Conservation (phyloP, 2,329 filamentous ascomycete genomes). For the Fusarium multiceps region DNA sequence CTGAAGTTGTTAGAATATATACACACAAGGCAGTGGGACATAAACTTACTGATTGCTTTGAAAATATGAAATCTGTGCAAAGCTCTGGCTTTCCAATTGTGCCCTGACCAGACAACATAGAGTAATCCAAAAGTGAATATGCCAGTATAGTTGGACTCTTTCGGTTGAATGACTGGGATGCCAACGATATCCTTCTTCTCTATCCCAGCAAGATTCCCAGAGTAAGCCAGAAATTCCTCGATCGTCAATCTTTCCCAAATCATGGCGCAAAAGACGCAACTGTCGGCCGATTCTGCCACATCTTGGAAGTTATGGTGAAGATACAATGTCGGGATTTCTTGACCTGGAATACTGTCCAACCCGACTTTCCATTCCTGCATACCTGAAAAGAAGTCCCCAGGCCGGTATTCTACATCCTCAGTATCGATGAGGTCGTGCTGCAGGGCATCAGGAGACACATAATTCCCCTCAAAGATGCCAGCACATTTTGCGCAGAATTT, state of each 20-base stretch:
- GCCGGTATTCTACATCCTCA: not conserved
- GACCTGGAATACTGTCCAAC: not conserved
- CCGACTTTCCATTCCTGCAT: slow-evolving; percentile 16
- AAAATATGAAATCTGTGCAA: slow-evolving; percentile 11
- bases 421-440: slow-evolving; percentile 13
- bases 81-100: not conserved
- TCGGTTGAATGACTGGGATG: slow-evolving; percentile 14
- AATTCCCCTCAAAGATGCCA: slow-evolving; percentile 25
- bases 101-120: not conserved
- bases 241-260: slow-evolving; percentile 22
- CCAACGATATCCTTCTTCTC: not conserved
- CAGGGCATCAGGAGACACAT: slow-evolving; percentile 6
- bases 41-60: slow-evolving; percentile 14
- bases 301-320: slow-evolving; percentile 16
- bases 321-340: not conserved
- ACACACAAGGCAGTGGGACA: no score
- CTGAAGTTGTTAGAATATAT: not conserved
- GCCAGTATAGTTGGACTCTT: not conserved
- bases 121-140: slow-evolving; percentile 16
- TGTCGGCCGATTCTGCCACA: slow-evolving; percentile 4
- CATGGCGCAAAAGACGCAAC: slow-evolving; percentile 31
- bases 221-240: not conserved
- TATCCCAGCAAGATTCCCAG: not conserved
- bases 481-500: slow-evolving; percentile 16
- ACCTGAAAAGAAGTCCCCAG: not conserved